These are phyloP conservation scores for Paraphoma sp. DNA, from an alignment of 2,329 filamentous ascomycete species.

Conservation along the genomic window DNA sequence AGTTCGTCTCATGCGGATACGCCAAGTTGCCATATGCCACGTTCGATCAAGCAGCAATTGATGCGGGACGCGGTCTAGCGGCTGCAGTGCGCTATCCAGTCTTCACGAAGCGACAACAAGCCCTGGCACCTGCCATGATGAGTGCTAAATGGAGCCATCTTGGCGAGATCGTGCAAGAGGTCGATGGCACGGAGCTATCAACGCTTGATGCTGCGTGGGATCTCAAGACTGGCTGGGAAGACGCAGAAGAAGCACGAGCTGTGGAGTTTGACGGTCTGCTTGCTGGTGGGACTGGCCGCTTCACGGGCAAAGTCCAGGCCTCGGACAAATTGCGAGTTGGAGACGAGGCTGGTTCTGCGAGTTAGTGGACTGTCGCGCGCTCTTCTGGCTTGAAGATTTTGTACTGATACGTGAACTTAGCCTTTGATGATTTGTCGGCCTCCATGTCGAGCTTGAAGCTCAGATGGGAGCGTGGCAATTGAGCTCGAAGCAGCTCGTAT, in stretches of 20 bases:
- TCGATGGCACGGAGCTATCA: constrained; percentile 40
- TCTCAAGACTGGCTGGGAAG: constrained; percentile 39
- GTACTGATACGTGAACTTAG: no score
- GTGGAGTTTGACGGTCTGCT: constrained; percentile 51
- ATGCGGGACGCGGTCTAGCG: constrained; percentile 18
- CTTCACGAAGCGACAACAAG: constrained; percentile 39
- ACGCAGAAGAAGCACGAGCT: constrained; percentile 42
- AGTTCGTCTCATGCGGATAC: constrained; percentile 69
- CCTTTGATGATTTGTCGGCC: no score
- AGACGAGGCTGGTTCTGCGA: constrained; percentile 10
- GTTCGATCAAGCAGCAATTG: constrained; percentile 46
- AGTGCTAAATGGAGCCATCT: constrained; percentile 43
- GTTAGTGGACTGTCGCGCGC: constrained; percentile 13
- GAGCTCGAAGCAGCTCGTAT: no score
- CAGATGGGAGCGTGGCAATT: no score
- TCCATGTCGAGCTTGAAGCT: no score
- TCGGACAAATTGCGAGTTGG: constrained; percentile 23
- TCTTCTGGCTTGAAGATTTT: no score
- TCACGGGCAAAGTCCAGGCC: constrained; percentile 39
- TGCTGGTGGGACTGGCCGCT: constrained; percentile 51
- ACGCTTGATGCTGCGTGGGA: constrained; percentile 42
- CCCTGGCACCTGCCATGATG: constrained; percentile 48
- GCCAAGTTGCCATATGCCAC: constrained; percentile 49
- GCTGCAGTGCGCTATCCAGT: constrained; percentile 16
- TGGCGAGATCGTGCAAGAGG: constrained; percentile 49